Evolutionary conservation across 768 basidiomycete species (phyloP), one percentile per base, ranked within the genome.

Genomic region (Coprinopsis cinerea): DNA sequence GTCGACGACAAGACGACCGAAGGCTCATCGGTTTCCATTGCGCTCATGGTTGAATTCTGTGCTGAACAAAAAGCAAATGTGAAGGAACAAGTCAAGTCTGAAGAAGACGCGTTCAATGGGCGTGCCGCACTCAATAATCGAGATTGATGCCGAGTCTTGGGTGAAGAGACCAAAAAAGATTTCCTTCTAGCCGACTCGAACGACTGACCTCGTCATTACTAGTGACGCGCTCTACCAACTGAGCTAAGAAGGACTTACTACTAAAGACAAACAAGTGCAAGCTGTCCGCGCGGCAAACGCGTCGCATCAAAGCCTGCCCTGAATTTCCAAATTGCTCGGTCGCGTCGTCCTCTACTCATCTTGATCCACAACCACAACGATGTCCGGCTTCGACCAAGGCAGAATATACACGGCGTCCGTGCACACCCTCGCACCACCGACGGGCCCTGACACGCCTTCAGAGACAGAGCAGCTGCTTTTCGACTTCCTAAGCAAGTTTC

Each of bases 331-430:
- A 59, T 57, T 46, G 53, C 35, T 50, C 43, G 30, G 14, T 30
- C 49, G 36, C 49, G 40, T 48, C 47, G 49, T 25, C 26, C 48
- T 23, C 52, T 39, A 40, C 47, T 17, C 25, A 51, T 51, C 47
- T 45, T 49, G 24, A 24, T 28, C 25, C 23, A 44, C 22, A 39
- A 32, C 39, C 27, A 34, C 25, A 26, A 60, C 47, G 50, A 93
- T 92, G 92, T 92, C 91, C 57, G 89, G 89, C 52, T 95, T 91
- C 61, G 92, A 95, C 59, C 74, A 77, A 22, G 84, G 92, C 67
- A 79, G 77, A 52, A 78, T 92, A 24, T 93, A 85, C 66, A 82
- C 85, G 1, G 85, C 95, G 42, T 77, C 86, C 14, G 85, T 92
- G 1, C 83, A 90, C 57, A 82, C 85, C 55, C 67, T 72, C 5